These are phyloP conservation scores for Microthyrium microscopicum DNA, from an alignment of 2,329 filamentous ascomycete genomes.

Conservation along the genomic window DNA sequence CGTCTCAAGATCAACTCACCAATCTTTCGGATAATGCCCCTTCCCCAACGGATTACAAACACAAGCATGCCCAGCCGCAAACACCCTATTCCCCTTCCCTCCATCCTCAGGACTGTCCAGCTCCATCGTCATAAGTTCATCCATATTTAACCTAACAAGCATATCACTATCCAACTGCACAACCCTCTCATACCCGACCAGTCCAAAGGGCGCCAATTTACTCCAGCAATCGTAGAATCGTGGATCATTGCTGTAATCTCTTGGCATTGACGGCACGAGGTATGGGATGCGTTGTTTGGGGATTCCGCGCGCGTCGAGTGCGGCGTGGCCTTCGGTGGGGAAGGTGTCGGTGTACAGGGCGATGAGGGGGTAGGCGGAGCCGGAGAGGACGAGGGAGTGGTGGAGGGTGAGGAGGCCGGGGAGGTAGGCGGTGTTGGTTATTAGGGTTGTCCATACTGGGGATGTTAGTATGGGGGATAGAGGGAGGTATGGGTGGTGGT, in stretches of 20 bases:
- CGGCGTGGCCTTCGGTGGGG: conserved; percentile 48
- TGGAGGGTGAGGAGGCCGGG: conserved; percentile 69
- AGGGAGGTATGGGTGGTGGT: background rate
- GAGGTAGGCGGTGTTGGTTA: conserved; percentile 72
- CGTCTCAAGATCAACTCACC: conserved; percentile 26
- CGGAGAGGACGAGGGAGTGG: conserved; percentile 50
- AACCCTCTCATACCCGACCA: conserved; percentile 61
- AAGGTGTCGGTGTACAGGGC: conserved; percentile 71
- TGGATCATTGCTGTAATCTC: conserved; percentile 59
- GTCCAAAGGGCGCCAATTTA: conserved; percentile 64
- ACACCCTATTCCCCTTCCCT: conserved; percentile 46
- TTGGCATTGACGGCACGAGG: conserved; percentile 47
- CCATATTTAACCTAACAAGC: conserved; percentile 72
- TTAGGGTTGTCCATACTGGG: conserved; percentile 71
- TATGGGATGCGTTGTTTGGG: conserved; percentile 53
- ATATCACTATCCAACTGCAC: conserved; percentile 83
- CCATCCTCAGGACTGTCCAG: conserved; percentile 40
- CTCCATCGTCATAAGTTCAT: conserved; percentile 73
- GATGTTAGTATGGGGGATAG: conserved; percentile 1
- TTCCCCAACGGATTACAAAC: conserved; percentile 71
- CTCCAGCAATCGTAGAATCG: conserved; percentile 86
- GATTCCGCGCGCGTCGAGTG: conserved; percentile 54
- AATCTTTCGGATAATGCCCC: conserved; percentile 60
- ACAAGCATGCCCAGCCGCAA: conserved; percentile 72
- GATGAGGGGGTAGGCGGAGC: conserved; percentile 59